Conservation (phyloP, 306 rosid species). For the Leucaena leucocephala region DNA sequence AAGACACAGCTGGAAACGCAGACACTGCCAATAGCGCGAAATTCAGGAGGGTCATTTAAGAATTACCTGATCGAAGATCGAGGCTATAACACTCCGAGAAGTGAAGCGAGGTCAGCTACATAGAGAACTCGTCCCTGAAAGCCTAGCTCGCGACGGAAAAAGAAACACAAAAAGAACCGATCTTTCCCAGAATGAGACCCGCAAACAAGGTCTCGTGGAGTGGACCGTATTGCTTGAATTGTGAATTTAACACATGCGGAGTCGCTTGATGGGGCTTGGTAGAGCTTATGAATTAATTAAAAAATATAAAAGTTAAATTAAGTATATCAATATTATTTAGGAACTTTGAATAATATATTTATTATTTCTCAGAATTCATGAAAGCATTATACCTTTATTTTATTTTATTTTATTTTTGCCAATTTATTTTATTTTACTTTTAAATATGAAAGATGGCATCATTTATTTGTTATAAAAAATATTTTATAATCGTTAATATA, state of each 20-base stretch:
- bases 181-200: not conserved
- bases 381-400: no score
- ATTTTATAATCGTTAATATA: no score
- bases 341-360: no score
- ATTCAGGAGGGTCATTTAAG: not conserved
- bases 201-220: not conserved
- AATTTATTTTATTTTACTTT: no score
- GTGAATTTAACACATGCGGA: not conserved
- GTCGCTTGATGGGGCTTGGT: not conserved
- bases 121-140: slow-evolving; percentile 13
- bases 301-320: no score
- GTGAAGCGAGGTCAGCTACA: slow-evolving; percentile 38
- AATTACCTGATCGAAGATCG: slow-evolving; percentile 49
- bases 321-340: no score
- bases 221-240: slow-evolving; percentile 10
- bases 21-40: not conserved
- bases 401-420: no score
- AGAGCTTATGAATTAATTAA: no score
- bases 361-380: no score
- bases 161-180: not conserved
- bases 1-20: not conserved
- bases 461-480: no score
- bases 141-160: slow-evolving; percentile 8
- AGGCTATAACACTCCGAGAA: slow-evolving; percentile 28
- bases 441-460: no score